Evolutionary conservation across 2,329 filamentous ascomycete genomes (phyloP), one percentile per base, ranked within the genome.

Genomic region (Cyphellophora attinorum): DNA sequence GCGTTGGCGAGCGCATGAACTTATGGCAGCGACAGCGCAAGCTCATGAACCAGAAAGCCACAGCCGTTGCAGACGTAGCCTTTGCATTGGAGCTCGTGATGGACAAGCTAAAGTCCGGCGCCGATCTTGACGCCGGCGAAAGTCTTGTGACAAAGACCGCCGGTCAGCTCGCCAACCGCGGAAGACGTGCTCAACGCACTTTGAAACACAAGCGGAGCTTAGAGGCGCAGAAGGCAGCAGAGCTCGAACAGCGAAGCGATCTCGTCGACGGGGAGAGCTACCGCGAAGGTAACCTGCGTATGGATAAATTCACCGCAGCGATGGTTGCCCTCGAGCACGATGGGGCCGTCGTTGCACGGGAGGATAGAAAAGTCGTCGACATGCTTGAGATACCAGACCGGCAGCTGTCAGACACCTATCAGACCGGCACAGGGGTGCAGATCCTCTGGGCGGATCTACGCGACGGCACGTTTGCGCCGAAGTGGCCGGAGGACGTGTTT

Each of bases 31-130:
- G 68, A 14, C 67, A 65, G n/a, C 61, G 60, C 36, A 59, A 60
- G 29, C 59, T 79, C 29, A 77, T 78, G 73, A 62, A 79, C 49
- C 75, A 79, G 51, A 76, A 73, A 52, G 73, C 72, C n/a, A 78
- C 74, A 37, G 67, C 62, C 28, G 64, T 76, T 13, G 75, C 74
- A 4, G 76, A 79, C 48, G 51, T 76, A 15, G 72, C 74, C 1
- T 67, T 70, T 13, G 71, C 76, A 3, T 51, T 79, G 34, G 42
- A 54, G 16, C 12, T 31, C 15, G 29, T 18, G 14, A 35, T 46
- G 33, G 40, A 47, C 17, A 31, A 30, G 11, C 32, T 49, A 23
- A 39, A 31, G 6, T 32, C 35, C 25, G 31, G 16, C 30, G 40
- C 4, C 36, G 45, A 34, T 29, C n/a, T 8, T n/a, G n/a, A 25